Evolutionary conservation across 257 asterid genomes (phyloP), one percentile per base, ranked within the genome.

Genomic region (Cinchona pubescens): DNA sequence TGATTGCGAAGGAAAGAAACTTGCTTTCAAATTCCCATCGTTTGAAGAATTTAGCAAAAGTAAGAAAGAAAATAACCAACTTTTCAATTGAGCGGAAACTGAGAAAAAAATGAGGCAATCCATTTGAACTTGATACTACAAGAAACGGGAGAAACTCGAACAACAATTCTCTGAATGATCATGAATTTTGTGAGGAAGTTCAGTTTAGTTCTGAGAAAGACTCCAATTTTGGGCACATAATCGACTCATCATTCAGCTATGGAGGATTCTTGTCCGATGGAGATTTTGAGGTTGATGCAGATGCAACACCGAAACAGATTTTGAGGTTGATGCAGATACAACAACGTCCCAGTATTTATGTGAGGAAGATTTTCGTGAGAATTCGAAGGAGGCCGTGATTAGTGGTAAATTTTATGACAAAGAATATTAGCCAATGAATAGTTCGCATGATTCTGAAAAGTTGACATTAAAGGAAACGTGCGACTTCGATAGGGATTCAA

Each of bases 1-100:
- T 37, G 82, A 66, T 9, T 80, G 1, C 5, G 85, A 71, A 53
- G 87, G 77, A 38, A 82, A 84, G 67, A 70, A 84, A 68, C 15
- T 66, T 40, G 96, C 75, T 30, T 94, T 94, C 78, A 87, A 80
- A 79, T 92, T 90, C 69, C 97, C 92, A 32, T 79, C 87, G 0
- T 92, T 80, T 73, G 94, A 90, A 55, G 96, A 94, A 73, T 90
- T 90, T 53, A 75, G 83, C 69, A 77, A 59, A 79, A 78, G 56
- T 72, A 75, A 72, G 56, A 67, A 71, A 75, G 85, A 68, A 55
- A 65, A 63, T 42, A 83, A 76, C 53, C 71, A 74, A 53, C 14
- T 60, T 73, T 40, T 69, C 62, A 76, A 75, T n/a, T n/a, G 23
- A 76, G 83, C 72, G 67, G 21, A 59, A 27, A 27, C 65, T 27